Percentiles rank a stretch among this genome's conserved stretches.
Conservation (phyloP, 345 rosid species). For the Bruguiera sexangula region DNA sequence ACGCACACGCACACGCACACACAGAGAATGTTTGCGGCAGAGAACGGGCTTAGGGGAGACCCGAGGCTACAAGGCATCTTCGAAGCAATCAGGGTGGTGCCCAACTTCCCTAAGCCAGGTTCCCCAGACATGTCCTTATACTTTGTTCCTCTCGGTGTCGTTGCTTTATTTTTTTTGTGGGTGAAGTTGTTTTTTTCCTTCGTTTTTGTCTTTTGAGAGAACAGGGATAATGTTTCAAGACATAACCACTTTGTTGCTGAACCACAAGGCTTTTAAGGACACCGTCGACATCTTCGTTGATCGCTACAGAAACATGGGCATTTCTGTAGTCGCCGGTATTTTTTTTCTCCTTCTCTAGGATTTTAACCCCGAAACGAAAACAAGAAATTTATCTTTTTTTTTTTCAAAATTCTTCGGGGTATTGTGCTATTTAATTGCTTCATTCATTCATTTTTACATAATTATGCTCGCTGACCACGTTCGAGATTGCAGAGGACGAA, state of each 20-base stretch:
- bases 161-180: not conserved
- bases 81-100: slow-evolving; percentile 63
- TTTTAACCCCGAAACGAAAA: not conserved
- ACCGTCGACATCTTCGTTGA: slow-evolving; percentile 91
- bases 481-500: too few species aligned
- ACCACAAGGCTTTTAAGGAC: slow-evolving; percentile 84
- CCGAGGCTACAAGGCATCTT: slow-evolving; percentile 64
- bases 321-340: slow-evolving; percentile 91
- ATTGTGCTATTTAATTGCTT: too few species aligned
- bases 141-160: too few species aligned
- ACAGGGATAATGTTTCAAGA: slow-evolving; percentile 97
- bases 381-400: too few species aligned
- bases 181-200: not conserved
- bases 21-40: slow-evolving; percentile 57
- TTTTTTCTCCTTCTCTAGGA: not conserved
- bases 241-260: slow-evolving; percentile 78
- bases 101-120: slow-evolving; percentile 78
- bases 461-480: too few species aligned
- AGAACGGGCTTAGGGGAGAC: slow-evolving; percentile 75
- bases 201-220: not conserved
- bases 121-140: too few species aligned
- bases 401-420: too few species aligned
- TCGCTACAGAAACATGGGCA: slow-evolving; percentile 80
- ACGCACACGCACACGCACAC: not conserved
- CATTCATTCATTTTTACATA: too few species aligned